Base-by-base conservation (phyloP, 1,284 basidiomycete genomes). In the Cystobasidium sp. region DNA sequence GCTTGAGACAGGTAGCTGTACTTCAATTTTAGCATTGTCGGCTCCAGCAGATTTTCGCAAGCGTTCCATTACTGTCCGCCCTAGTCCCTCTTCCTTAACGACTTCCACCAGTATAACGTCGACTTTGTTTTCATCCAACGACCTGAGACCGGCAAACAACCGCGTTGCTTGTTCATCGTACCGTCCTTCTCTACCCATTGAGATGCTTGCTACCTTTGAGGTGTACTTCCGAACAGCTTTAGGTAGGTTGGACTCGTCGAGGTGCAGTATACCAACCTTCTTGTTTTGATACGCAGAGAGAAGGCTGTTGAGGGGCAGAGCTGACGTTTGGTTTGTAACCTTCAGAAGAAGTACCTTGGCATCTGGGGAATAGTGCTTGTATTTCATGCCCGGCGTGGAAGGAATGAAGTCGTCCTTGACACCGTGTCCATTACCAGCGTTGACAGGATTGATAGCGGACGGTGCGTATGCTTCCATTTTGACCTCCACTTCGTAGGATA, bases 301-400 rank as follows among this genome's bases (percentile, higher is more conserved):
- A 6, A 70, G 18, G 9, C 44, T 49, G 9, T 7, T 18, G 14
- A 68, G 6, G n/a, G 52, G 20, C 31, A 9, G 44, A 39, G 66
- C 39, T 44, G 14, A 3, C 1, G 41, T 6, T n/a, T 69, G 53
- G 4, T 64, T 39, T 14, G 18, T 44, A 20, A 12, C 1, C 14
- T 52, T 88, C 72, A 88, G 84, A 39, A 96, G 83, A 7, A 97
- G 85, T 37, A 88, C 88, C 22, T 95, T 91, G 1, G 93, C 92
- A 12, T 93, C 88, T 0, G 96, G 96, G 37, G 94, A 92, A 82
- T 99, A 99, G 84, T 99, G 97, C 66, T 91, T 88, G 82, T 99
- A 99, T 84, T 99, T 99, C 95, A 98, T 97, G n/a, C 97, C 97
- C 0, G 97, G 97, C 0, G 97, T 99, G 0, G 93, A 95, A 1